Evolutionary conservation across 257 asterid species (phyloP).

Genomic region (Nicotiana undulata): DNA sequence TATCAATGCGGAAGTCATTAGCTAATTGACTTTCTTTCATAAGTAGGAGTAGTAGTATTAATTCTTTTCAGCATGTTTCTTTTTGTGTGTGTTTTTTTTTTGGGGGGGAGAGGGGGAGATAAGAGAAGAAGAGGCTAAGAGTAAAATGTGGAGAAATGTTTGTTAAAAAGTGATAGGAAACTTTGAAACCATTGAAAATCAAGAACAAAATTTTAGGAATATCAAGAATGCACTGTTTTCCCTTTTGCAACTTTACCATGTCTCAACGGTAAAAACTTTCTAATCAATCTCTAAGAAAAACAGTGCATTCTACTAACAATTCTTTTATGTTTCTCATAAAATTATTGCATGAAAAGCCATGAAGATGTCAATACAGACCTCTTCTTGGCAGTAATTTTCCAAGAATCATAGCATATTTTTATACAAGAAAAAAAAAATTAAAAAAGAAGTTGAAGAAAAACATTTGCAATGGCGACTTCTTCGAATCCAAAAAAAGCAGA

Average conservation of each 20-base stretch:
- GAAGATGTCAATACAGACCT: background rate
- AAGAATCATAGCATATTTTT: background rate
- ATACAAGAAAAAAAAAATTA: background rate
- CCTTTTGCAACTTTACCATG: background rate
- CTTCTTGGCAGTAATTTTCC: background rate
- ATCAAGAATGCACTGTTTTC: background rate
- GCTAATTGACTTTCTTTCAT: too few species aligned
- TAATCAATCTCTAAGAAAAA: background rate
- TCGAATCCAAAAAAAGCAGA: constrained; percentile 25
- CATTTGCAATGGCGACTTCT: constrained; percentile 30
- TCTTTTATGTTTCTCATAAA: background rate
- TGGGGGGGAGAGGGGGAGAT: background rate
- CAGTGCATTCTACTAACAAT: background rate
- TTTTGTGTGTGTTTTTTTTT: background rate
- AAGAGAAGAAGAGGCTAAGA: constrained; percentile 26
- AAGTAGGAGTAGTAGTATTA: too few species aligned
- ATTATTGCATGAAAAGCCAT: constrained; percentile 9
- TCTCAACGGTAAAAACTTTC: background rate
- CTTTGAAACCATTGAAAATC: background rate
- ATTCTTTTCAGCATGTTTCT: too few species aligned
- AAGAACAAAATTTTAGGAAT: background rate
- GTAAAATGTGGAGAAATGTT: constrained; percentile 22
- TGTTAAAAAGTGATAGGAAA: constrained; percentile 12
- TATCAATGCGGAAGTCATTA: too few species aligned
- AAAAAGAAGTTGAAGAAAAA: background rate